These are phyloP conservation scores for Biancaea sappan DNA, from an alignment of 306 rosid species.

Conservation along the genomic window DNA sequence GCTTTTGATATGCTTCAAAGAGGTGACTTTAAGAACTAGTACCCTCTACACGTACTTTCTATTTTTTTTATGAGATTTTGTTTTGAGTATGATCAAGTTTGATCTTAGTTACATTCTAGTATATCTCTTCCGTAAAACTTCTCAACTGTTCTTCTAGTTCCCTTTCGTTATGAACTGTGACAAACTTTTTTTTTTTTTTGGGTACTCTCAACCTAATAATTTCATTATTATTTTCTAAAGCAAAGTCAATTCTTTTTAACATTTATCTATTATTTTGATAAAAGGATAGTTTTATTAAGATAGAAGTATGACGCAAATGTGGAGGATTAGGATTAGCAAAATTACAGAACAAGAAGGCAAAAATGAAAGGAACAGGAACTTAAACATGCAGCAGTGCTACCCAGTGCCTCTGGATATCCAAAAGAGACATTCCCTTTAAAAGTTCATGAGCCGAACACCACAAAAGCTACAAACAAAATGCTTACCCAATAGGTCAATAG, in stretches of 20 bases:
- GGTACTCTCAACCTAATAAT: neutral
- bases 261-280: no score
- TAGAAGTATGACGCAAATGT: no score
- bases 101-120: neutral
- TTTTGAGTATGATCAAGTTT: neutral
- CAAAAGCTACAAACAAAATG: no score
- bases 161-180: neutral
- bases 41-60: neutral
- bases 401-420: no score
- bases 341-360: no score
- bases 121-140: neutral
- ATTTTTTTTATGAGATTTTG: neutral
- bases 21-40: neutral
- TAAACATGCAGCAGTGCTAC: no score
- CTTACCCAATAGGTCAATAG: no score
- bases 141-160: neutral
- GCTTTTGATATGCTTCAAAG: neutral
- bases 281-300: no score
- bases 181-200: slow-evolving; percentile 5
- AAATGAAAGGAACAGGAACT: no score
- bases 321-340: no score
- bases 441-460: no score
- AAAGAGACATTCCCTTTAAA: no score
- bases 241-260: slow-evolving; percentile 5
- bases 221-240: neutral